Conservation (phyloP, 495 filamentous ascomycete genomes). For the Neurospora sp. region DNA sequence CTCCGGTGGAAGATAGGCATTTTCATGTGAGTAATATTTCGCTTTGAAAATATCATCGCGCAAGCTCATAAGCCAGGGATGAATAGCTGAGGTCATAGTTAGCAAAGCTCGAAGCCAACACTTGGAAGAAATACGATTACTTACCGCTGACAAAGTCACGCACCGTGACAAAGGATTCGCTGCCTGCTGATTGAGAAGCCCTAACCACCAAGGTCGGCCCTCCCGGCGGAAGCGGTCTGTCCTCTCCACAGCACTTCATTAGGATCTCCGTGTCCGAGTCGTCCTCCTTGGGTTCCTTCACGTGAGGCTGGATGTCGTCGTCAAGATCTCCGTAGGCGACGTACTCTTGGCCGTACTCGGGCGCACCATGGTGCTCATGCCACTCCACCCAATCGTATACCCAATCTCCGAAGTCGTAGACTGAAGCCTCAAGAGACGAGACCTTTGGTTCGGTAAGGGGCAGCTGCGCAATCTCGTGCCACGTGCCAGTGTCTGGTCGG, state of each 20-base stretch:
- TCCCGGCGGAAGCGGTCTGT: conserved; percentile 3
- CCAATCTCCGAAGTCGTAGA: conserved; percentile 9
- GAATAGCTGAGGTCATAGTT: conserved; percentile 1
- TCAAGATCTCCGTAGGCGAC: conserved; percentile 11
- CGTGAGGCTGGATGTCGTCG: conserved; percentile 4
- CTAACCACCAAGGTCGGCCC: background rate
- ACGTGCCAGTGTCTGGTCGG: conserved; percentile 3
- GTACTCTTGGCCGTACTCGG: background rate
- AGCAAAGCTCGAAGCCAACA: background rate
- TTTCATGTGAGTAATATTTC: background rate
- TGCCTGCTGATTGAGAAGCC: background rate
- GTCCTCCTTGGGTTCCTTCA: background rate
- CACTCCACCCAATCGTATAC: conserved; percentile 10
- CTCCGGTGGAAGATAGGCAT: no score
- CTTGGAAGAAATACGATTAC: background rate
- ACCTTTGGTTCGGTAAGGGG: conserved; percentile 15
- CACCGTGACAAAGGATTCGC: conserved; percentile 2
- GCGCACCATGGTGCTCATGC: background rate
- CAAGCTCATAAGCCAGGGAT: conserved; percentile 10
- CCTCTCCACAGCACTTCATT: conserved; percentile 6
- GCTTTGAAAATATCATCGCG: background rate
- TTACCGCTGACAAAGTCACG: conserved; percentile 6
- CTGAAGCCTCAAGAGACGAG: conserved; percentile 11
- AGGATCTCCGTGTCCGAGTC: conserved; percentile 6
- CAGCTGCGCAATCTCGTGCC: conserved; percentile 13